These are phyloP conservation scores for Backusella tuberculispora DNA, from an alignment of 192 early-diverging fungal genomes.

Conservation along the genomic window DNA sequence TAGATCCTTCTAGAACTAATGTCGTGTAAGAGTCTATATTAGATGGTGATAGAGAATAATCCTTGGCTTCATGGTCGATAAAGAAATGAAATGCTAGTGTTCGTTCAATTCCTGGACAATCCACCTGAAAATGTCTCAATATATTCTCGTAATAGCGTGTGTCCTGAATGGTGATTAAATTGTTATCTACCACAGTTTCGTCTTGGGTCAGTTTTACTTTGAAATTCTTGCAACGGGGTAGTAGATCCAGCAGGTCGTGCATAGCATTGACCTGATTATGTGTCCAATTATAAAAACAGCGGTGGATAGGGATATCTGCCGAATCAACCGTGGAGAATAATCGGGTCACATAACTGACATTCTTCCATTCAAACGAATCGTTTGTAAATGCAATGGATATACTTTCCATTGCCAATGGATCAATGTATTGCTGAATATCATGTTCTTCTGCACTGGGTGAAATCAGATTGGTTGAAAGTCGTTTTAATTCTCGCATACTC, in stretches of 20 bases:
- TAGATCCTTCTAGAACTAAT: background rate
- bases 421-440: background rate
- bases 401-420: background rate
- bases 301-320: background rate
- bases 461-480: background rate
- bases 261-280: background rate
- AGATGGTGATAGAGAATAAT: background rate
- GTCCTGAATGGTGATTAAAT: background rate
- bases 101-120: background rate
- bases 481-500: background rate
- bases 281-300: conserved; percentile 1
- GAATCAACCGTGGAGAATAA: background rate
- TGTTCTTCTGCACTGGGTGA: background rate
- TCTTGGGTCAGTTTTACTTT: background rate
- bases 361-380: conserved; percentile 4
- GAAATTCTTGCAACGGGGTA: background rate
- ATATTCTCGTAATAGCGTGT: background rate
- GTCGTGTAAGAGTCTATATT: background rate
- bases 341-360: conserved; percentile 1
- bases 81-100: background rate
- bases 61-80: background rate
- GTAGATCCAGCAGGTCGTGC: background rate
- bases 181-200: background rate
- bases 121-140: background rate
- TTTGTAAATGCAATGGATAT: conserved; percentile 3